Evolutionary conservation across 2,329 filamentous ascomycete genomes (phyloP), one percentile per base, ranked within the genome.

Genomic region (Aureobasidium sp.): DNA sequence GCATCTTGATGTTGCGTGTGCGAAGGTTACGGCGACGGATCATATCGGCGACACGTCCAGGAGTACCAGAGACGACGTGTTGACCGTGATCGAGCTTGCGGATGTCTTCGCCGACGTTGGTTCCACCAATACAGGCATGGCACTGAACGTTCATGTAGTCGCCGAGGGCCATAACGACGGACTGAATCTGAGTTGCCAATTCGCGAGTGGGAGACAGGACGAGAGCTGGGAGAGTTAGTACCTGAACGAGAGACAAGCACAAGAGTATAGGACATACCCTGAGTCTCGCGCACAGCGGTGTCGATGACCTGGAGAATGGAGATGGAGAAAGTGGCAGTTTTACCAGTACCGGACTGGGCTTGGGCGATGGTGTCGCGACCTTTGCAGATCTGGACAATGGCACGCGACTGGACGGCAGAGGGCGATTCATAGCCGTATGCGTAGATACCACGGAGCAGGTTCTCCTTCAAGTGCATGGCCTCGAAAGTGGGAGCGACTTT

Each of bases 101-200:
- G 73, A 99, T 99, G 77, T 99, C 96, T 78, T 98, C 96, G 73
- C 96, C 94, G 43, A 99, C 95, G 76, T 97, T 98, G 71, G 96
- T 99, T 67, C 96, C 96, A 72, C 96, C 96, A 75, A 99, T 98
- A 81, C 96, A 99, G 67, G 96, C 95, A 76, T 99, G 96, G 83
- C 96, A 99, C 82, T 99, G 95, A 4, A 99, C 94, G 77, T 98
- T 98, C 96, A 99, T 98, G 86, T 98, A 99, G 81, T 99, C 96
- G 71, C 96, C 96, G n/a, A 99, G 89, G n/a, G 96, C 96, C 90
- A 98, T 97, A 73, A 99, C 93, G 67, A 99, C 96, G 42, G 94
- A 97, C 82, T 99, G 96, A 71, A 99, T 99, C 82, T 99, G 96
- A 33, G 95, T 98, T 53, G 96, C 96, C 70, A 99, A 86, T 87